Conservation (phyloP, 176 grass and related monocot genomes). For the Rhynchospora pubera region DNA sequence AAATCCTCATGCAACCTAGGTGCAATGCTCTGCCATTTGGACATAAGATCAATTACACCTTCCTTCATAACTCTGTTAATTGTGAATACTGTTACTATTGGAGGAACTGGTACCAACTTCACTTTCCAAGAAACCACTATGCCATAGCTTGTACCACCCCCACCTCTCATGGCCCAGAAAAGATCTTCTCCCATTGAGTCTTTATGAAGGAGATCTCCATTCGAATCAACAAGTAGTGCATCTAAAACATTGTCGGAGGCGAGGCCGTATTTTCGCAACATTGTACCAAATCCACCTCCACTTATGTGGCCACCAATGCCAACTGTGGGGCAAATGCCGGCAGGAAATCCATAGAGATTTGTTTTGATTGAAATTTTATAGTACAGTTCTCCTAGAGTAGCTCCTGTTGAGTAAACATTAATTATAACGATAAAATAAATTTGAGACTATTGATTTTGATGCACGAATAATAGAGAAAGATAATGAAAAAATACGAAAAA, state of each 20-base stretch:
- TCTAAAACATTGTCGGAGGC: slow-evolving; percentile 52
- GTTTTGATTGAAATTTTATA: slow-evolving; percentile 30
- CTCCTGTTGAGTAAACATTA: slow-evolving; percentile 6
- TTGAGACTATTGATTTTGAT: not conserved
- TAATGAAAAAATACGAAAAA: no score
- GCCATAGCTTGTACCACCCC: slow-evolving; percentile 60
- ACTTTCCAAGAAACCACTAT: slow-evolving; percentile 63
- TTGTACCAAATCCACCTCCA: slow-evolving; percentile 46
- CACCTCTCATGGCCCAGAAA: slow-evolving; percentile 71
- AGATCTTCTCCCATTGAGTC: slow-evolving; percentile 45
- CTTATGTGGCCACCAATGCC: slow-evolving; percentile 53
- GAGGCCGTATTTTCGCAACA: slow-evolving; percentile 49
- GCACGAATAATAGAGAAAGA: no score
- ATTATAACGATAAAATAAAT: not conserved
- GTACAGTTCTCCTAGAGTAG: slow-evolving; percentile 57
- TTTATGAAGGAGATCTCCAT: slow-evolving; percentile 32
- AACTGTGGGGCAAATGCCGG: slow-evolving; percentile 48
- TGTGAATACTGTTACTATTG: slow-evolving; percentile 34
- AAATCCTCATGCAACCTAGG: slow-evolving; percentile 50
- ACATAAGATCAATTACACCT: slow-evolving; percentile 24
- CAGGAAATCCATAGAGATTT: slow-evolving; percentile 37
- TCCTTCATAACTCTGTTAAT: not conserved
- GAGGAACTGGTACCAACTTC: slow-evolving; percentile 45
- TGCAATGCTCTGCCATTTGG: slow-evolving; percentile 50
- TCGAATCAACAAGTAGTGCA: slow-evolving; percentile 45